These are phyloP conservation scores for Fomitopsis pulvina DNA, from an alignment of 768 basidiomycete species.

Conservation along the genomic window DNA sequence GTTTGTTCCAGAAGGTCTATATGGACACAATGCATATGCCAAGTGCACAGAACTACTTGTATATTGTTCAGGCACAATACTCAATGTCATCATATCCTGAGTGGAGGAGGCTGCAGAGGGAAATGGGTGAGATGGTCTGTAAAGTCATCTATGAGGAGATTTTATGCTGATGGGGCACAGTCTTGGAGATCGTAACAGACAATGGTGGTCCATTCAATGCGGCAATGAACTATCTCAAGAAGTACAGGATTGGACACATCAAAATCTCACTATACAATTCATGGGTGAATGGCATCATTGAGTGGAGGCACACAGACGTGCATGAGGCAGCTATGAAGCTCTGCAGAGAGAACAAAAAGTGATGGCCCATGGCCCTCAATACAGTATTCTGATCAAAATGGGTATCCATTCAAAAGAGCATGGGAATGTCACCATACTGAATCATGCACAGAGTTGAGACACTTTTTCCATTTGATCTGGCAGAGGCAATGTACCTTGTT, in stretches of 20 bases:
- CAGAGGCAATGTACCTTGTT: conserved; percentile 13
- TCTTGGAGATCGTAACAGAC: conserved; percentile 34
- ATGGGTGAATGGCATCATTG: conserved; percentile 18
- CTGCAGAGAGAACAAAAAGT: conserved; percentile 8
- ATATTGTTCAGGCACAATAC: no score
- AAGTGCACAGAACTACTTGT: conserved; percentile 22
- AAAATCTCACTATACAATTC: conserved; percentile 19
- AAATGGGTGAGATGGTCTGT: no score
- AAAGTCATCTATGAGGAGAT: conserved; percentile 32
- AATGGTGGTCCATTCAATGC: conserved; percentile 30
- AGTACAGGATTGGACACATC: conserved; percentile 32
- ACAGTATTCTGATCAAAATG: conserved; percentile 32
- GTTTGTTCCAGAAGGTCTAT: conserved; percentile 29
- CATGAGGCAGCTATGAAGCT: conserved; percentile 17
- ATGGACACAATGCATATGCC: conserved; percentile 39
- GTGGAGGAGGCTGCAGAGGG: no score
- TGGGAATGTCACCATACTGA: conserved; percentile 27
- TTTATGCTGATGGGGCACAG: conserved; percentile 35
- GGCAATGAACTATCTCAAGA: conserved; percentile 17
- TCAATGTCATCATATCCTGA: no score
- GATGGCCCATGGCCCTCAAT: conserved; percentile 18
- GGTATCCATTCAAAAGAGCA: conserved; percentile 20
- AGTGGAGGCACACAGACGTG: conserved; percentile 15
- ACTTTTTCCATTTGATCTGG: conserved; percentile 17
- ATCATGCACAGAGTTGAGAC: conserved; percentile 13